Evolutionary conservation across 1,284 basidiomycete species (phyloP).

Genomic region (Ustilago vetiveriae): DNA sequence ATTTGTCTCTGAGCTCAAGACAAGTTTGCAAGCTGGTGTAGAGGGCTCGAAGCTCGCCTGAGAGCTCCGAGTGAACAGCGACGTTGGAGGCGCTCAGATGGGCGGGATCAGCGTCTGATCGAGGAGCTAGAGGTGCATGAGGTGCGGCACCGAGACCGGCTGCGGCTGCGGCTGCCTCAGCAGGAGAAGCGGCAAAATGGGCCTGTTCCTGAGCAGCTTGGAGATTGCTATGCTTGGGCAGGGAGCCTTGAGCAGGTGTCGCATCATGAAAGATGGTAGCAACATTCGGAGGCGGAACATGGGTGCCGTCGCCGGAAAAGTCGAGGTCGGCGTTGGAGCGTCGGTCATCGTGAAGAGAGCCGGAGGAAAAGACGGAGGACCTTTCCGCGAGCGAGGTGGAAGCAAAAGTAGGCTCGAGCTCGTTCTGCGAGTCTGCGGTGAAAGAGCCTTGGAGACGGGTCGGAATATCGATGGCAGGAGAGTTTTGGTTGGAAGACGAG

Average conservation of each 20-base stretch:
- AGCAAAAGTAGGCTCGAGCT: constrained; percentile 37
- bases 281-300: constrained; percentile 46
- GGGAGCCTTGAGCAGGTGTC: constrained; percentile 4
- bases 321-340: constrained; percentile 44
- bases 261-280: constrained; percentile 37
- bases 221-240: constrained; percentile 23
- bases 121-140: constrained; percentile 11
- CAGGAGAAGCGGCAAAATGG: constrained; percentile 53
- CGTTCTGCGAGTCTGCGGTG: constrained; percentile 36
- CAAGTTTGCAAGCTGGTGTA: constrained; percentile 62
- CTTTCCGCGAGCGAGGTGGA: constrained; percentile 37
- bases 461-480: constrained; percentile 36
- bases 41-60: constrained; percentile 56
- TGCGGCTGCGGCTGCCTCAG: constrained; percentile 52
- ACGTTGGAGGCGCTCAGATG: constrained; percentile 32
- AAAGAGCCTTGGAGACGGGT: constrained; percentile 34
- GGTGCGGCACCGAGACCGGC: constrained; percentile 53
- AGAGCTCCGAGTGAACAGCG: constrained; percentile 49
- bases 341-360: constrained; percentile 33
- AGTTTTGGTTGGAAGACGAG: constrained; percentile 29
- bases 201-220: constrained; percentile 15
- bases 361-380: constrained; percentile 33
- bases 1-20: constrained; percentile 63
- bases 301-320: constrained; percentile 43
- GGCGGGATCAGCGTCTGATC: constrained; percentile 10